Evolutionary conservation across 352 stramenopile species (phyloP).

Genomic region (Pythium phragmiticola): DNA sequence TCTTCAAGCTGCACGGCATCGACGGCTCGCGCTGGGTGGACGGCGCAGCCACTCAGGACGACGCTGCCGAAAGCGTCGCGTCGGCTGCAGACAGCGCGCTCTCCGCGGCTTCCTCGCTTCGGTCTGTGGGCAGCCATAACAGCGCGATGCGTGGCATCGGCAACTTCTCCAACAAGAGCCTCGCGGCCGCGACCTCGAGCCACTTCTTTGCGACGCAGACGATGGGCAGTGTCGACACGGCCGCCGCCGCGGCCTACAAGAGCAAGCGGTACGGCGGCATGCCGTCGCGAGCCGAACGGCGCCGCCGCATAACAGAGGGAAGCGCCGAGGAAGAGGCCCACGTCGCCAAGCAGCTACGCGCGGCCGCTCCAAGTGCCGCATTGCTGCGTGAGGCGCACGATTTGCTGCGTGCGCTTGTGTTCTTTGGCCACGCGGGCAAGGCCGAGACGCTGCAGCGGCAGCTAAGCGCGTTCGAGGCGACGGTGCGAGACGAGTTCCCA

Average conservation of each 20-base stretch:
- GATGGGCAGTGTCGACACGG: conserved; percentile 19
- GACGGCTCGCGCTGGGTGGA: conserved; percentile 56
- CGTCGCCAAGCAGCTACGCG: conserved; percentile 45
- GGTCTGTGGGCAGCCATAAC: conserved; percentile 81
- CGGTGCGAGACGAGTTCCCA: conserved; percentile 26
- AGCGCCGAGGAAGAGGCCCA: conserved; percentile 70
- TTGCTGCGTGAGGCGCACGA: conserved; percentile 37
- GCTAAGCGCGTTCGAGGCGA: conserved; percentile 44
- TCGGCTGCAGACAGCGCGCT: conserved; percentile 55
- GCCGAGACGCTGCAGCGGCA: conserved; percentile 46
- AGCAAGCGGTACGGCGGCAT: conserved; percentile 47
- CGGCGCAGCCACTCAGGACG: conserved; percentile 12
- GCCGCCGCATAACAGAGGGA: conserved; percentile 67
- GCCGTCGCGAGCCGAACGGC: conserved; percentile 48
- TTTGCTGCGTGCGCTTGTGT: conserved; percentile 53
- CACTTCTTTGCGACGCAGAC: conserved; percentile 74
- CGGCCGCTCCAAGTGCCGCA: conserved; percentile 36
- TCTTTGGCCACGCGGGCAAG: conserved; percentile 40
- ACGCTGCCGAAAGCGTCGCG: conserved; percentile 37
- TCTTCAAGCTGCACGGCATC: conserved; percentile 79
- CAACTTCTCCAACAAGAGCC: conserved; percentile 66
- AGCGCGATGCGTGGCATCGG: conserved; percentile 57
- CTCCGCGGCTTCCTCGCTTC: conserved; percentile 60
- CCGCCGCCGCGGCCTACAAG: conserved; percentile 29
- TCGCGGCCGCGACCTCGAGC: conserved; percentile 55